These are phyloP conservation scores for Neonectria sp. DNA, from an alignment of 2,329 filamentous ascomycete genomes.

Conservation along the genomic window DNA sequence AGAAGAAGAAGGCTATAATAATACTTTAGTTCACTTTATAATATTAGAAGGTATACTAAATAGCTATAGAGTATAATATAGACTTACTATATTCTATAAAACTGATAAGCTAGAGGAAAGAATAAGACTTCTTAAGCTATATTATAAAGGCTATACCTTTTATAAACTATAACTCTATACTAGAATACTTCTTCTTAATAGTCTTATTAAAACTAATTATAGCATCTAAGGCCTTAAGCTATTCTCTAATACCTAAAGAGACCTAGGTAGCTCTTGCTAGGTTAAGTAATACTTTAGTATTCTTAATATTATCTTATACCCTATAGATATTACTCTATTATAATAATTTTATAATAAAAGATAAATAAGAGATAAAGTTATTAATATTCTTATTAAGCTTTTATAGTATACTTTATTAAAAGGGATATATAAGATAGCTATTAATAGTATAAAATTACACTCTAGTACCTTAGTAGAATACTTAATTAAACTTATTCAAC, in stretches of 20 bases:
- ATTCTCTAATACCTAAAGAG: constrained; percentile 44
- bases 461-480: not conserved
- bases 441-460: constrained; percentile 5
- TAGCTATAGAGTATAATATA: constrained; percentile 54
- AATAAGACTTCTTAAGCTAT: constrained; percentile 47
- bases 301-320: constrained; percentile 46
- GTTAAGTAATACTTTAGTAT: constrained; percentile 45
- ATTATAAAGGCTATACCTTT: constrained; percentile 38
- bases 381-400: constrained; percentile 55
- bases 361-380: constrained; percentile 50
- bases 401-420: constrained; percentile 54
- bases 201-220: constrained; percentile 51
- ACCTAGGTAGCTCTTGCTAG: constrained; percentile 45
- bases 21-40: constrained; percentile 37
- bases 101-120: constrained; percentile 58
- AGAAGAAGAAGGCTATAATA: constrained; percentile 57
- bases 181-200: constrained; percentile 48
- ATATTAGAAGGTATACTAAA: constrained; percentile 47
- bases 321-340: constrained; percentile 47
- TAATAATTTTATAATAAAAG: constrained; percentile 47
- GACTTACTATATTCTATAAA: constrained; percentile 58
- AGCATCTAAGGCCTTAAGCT: constrained; percentile 56
- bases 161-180: constrained; percentile 53
- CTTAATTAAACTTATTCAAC: constrained; percentile 44
- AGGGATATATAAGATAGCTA: constrained; percentile 47